Evolutionary conservation across 495 filamentous ascomycete genomes (phyloP).

Genomic region (Clavariopsis aquatica): DNA sequence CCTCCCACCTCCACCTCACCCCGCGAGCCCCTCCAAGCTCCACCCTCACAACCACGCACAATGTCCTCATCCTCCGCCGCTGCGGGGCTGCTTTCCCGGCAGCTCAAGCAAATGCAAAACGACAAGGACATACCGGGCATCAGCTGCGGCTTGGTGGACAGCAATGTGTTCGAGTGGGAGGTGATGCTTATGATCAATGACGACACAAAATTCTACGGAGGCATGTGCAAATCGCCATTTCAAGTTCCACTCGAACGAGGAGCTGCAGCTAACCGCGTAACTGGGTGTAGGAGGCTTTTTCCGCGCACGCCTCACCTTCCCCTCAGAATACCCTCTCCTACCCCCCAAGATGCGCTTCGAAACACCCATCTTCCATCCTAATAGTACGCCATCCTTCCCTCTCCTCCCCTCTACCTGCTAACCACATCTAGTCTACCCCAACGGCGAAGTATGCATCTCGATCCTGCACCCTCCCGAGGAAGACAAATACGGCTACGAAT

Average conservation of each 20-base stretch:
- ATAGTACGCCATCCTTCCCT: conserved; percentile 55
- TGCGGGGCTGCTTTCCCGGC: conserved; percentile 75
- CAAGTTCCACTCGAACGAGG: too few relatives aligned
- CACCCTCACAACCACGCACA: not conserved
- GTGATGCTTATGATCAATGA: conserved; percentile 99
- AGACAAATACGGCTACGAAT: conserved; percentile 94
- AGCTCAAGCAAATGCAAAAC: conserved; percentile 91
- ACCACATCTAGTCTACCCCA: conserved; percentile 66
- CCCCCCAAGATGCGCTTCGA: conserved; percentile 93
- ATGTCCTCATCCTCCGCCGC: conserved; percentile 48
- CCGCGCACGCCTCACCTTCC: conserved; percentile 76
- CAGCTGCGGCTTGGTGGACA: conserved; percentile 82
- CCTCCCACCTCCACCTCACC: not conserved
- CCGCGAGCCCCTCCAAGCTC: not conserved
- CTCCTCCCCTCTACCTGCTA: conserved; percentile 5
- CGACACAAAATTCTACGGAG: conserved; percentile 94
- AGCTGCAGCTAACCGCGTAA: not conserved
- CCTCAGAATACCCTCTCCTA: conserved; percentile 79
- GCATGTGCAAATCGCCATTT: conserved; percentile 46
- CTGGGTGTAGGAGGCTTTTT: conserved; percentile 84
- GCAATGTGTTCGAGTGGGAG: conserved; percentile 98
- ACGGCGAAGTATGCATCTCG: conserved; percentile 91
- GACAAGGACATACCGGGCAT: conserved; percentile 92
- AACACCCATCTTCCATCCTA: conserved; percentile 88
- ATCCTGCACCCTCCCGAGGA: conserved; percentile 96